Base-by-base conservation (phyloP, 352 stramenopile species). In the Thalassiosira pacifica region DNA sequence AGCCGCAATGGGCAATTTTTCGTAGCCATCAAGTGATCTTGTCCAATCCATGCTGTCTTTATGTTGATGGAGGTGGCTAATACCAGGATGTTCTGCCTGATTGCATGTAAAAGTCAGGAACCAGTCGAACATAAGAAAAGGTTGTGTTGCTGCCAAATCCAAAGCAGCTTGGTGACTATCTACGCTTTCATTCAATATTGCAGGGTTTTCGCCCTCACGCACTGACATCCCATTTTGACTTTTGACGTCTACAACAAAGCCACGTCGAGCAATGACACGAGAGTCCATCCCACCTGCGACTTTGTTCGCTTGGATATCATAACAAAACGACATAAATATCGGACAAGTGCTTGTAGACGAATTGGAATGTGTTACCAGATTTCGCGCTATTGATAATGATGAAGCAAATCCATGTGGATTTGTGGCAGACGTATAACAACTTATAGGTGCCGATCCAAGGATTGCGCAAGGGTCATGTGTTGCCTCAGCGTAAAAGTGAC, bases 71-170 rank as follows among this genome's bases (percentile, higher is more conserved):
- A 86, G 52, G 26, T 69, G 60, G 19, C 29, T 68, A 22, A 76
- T 70, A 31, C 69, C 69, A 19, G 78, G 78, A 69, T 80, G 61
- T 32, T 59, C 8, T 24, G 31, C 29, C 63, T 86, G 78, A 70
- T 86, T 86, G 37, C 29, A 71, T 42, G 78, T 81, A 19, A 86
- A 76, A n/a, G 78, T 86, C 24, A 76, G 26, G 31, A 86, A 86
- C 13, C n/a, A 65, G 59, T 86, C 60, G 19, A 75, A 76, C n/a
- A 45, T 24, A 52, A 76, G n/a, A 48, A 40, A 69, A 31, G 10
- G n/a, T 24, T 68, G 48, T 37, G 78, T 68, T 6, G 69, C 78
- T 18, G 69, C 42, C 31, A 86, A 34, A 34, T 86, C 63, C 27
- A 86, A 27, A 27, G 71, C 78, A 18, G 52, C 52, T 42, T 86